Evolutionary conservation across 345 rosid genomes (phyloP), one percentile per base, ranked within the genome.

Genomic region (Hibiscus tridactylites): DNA sequence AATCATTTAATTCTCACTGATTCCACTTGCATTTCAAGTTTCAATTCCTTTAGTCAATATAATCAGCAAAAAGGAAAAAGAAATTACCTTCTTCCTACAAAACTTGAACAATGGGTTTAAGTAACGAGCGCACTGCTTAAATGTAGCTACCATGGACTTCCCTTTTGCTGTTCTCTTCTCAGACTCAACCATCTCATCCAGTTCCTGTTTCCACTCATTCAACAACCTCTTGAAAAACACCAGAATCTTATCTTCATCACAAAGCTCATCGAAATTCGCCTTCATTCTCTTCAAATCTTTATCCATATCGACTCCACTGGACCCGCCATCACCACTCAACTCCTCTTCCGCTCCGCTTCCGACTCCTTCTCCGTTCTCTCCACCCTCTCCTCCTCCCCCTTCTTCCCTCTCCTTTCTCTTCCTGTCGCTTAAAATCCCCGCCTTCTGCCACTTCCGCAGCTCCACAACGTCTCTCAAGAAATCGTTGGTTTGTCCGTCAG

Each of bases 401-500:
- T 88, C 96, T 59, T 88, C 96, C 85, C 92, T 82, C 39, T 89
- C 87, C 81, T 90, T 90, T 74, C 97, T 76, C 85, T 92, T 95
- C 86, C 90, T 80, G 57, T 85, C 92, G 72, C 91, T 83, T 72
- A 81, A 59, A 2, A 86, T 86, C 70, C 97, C 97, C 42, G 80
- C 82, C 87, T 92, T 95, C 89, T 95, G 99, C 79, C 97, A 75
- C 84, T 95, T 95, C 82, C 88, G 85, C 64, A 92, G 81, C 86
- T 95, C 99, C n/a, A 84, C 91, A 3, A 95, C 89, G 61, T 95
- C 99, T 6, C 99, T 90, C 72, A 92, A 80, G 83, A 95, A 95
- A 75, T 95, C 99, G 15, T 95, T 95, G 33, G 97, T 95, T 78
- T 95, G 97, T 3, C 99, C 99, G 66, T 92, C 99, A 1, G 88